These are phyloP conservation scores for Podospora australis DNA, from an alignment of 495 filamentous ascomycete genomes.

Conservation along the genomic window DNA sequence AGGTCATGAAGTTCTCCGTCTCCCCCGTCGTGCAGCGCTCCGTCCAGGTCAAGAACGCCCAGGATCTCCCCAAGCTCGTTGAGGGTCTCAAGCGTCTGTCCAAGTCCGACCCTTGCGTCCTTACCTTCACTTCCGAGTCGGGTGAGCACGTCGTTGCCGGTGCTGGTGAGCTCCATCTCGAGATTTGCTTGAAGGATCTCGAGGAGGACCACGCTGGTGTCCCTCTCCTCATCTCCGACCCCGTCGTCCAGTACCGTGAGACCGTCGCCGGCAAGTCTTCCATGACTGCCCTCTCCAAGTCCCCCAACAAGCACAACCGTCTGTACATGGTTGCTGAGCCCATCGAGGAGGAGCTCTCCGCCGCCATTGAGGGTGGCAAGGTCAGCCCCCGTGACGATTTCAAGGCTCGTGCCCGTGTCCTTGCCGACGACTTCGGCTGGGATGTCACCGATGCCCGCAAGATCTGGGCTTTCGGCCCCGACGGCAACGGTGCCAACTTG, in stretches of 20 bases:
- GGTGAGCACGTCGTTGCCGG: constrained; percentile 99
- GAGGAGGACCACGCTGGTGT: constrained; percentile 99
- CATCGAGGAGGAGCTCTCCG: constrained; percentile 81
- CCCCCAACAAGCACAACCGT: constrained; percentile 99
- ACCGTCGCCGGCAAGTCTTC: constrained; percentile 73
- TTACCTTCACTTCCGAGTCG: constrained; percentile 79
- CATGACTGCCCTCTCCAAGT: constrained; percentile 98
- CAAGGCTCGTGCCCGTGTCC: constrained; percentile 94
- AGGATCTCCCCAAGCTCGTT: constrained; percentile 98
- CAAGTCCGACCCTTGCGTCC: constrained; percentile 98
- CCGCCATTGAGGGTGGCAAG: constrained; percentile 86
- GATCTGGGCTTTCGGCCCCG: constrained; percentile 99
- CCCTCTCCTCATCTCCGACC: constrained; percentile 91
- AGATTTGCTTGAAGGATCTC: constrained; percentile 99
- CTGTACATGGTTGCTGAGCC: constrained; percentile 90
- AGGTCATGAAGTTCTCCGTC: constrained; percentile 99
- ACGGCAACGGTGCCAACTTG: constrained; percentile 96
- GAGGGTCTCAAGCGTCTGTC: constrained; percentile 99
- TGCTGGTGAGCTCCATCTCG: constrained; percentile 97
- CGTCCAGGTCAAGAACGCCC: constrained; percentile 99
- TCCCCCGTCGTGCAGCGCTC: constrained; percentile 97
- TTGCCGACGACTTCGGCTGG: constrained; percentile 97
- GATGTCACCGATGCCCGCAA: constrained; percentile 99
- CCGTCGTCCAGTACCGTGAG: constrained; percentile 97
- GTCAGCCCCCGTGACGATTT: constrained; percentile 96